Evolutionary conservation across 2,329 filamentous ascomycete species (phyloP).

Genomic region (Blastomyces emzantsi): DNA sequence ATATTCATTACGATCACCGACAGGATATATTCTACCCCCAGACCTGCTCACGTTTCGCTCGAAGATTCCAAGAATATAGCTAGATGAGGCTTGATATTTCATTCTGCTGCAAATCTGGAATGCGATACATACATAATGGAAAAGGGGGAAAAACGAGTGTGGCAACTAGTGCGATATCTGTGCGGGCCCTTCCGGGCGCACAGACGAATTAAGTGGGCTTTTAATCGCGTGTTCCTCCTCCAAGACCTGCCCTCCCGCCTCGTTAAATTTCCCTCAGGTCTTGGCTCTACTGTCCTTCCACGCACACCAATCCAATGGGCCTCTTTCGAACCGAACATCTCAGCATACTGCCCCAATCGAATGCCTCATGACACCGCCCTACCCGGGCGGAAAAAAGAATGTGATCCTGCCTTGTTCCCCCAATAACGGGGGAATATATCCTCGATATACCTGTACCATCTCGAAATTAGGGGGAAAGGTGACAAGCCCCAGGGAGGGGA

Average conservation of each 20-base stretch:
- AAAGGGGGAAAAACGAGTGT: neutral
- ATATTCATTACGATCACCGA: neutral
- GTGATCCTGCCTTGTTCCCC: neutral
- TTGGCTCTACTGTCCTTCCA: neutral
- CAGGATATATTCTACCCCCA: neutral
- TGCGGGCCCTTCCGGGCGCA: neutral
- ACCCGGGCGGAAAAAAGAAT: neutral
- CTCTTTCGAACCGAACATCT: neutral
- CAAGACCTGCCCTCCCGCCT: slow-evolving; percentile 3
- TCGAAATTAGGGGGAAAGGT: neutral
- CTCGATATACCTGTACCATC: neutral
- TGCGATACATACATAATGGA: neutral
- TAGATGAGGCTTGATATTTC: neutral
- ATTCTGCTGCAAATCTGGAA: neutral
- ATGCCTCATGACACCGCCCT: neutral
- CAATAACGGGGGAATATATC: neutral
- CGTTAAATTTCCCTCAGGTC: neutral
- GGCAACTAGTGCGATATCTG: neutral
- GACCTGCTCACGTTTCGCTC: neutral
- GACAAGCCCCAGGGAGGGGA: neutral
- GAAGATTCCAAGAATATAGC: neutral
- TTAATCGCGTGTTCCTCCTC: neutral
- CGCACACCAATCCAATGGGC: neutral
- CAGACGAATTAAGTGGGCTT: neutral
- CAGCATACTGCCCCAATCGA: neutral